Conservation (phyloP, 192 early-diverging fungal species). For the Globomyces pollinis-pini region DNA sequence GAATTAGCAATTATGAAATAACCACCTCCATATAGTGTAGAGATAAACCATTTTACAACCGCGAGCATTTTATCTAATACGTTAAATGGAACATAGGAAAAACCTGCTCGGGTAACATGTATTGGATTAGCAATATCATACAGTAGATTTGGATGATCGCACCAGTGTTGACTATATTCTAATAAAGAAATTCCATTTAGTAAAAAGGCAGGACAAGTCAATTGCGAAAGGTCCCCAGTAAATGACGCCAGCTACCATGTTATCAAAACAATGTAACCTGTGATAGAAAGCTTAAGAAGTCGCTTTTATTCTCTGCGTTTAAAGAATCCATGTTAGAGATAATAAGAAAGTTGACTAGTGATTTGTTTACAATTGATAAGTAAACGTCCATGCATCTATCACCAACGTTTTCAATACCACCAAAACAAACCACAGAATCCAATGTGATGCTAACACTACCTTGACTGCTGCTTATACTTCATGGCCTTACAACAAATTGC, state of each 20-base stretch:
- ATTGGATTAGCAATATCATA: slow-evolving; percentile 54
- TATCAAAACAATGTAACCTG: slow-evolving; percentile 56
- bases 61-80: slow-evolving; percentile 54
- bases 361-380: too few relatives aligned
- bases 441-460: too few relatives aligned
- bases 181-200: slow-evolving; percentile 68
- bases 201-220: slow-evolving; percentile 75
- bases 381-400: too few relatives aligned
- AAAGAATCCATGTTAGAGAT: too few relatives aligned
- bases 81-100: slow-evolving; percentile 19
- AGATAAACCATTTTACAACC: slow-evolving; percentile 69
- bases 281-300: not conserved
- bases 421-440: slow-evolving; percentile 12
- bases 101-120: too few relatives aligned
- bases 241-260: slow-evolving; percentile 64
- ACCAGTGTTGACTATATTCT: slow-evolving; percentile 66
- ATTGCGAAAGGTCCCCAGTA: slow-evolving; percentile 70
- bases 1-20: slow-evolving; percentile 60
- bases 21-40: slow-evolving; percentile 71
- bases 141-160: slow-evolving; percentile 56
- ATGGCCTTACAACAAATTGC: too few relatives aligned
- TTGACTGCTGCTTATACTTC: too few relatives aligned
- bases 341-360: too few relatives aligned
- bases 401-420: too few relatives aligned
- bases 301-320: too few relatives aligned